A percentile compares a stretch with the other conserved stretches of the same genome.
These are phyloP conservation scores for Saksenaea vasiformis DNA, from an alignment of 371 early-diverging fungal genomes.

Conservation along the genomic window DNA sequence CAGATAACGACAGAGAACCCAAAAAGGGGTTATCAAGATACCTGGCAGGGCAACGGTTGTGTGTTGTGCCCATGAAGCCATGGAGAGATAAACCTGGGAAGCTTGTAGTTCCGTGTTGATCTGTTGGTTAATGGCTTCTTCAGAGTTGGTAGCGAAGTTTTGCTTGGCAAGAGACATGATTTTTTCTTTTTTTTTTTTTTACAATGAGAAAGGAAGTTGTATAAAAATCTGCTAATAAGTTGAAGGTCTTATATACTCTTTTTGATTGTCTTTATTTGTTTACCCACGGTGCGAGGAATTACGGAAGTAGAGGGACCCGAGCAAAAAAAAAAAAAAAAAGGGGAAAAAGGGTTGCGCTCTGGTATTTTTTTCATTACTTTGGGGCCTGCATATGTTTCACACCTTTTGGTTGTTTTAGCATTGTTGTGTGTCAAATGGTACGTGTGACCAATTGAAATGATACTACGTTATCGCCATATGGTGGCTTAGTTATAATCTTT, in stretches of 20 bases:
- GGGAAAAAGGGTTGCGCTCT: background rate
- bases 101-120: slow-evolving; percentile 64
- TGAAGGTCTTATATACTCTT: background rate
- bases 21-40: slow-evolving; percentile 5
- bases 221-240: background rate
- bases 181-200: too few relatives aligned
- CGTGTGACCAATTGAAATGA: background rate
- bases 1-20: background rate
- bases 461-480: background rate
- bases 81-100: slow-evolving; percentile 59
- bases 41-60: slow-evolving; percentile 61
- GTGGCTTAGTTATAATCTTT: background rate
- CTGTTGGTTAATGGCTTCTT: slow-evolving; percentile 70
- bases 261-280: background rate
- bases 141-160: slow-evolving; percentile 63
- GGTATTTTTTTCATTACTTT: background rate
- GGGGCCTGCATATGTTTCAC: background rate
- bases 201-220: background rate
- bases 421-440: background rate
- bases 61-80: slow-evolving; percentile 60
- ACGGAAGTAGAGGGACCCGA: background rate
- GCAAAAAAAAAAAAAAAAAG: background rate
- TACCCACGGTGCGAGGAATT: background rate
- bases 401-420: background rate
- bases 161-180: slow-evolving; percentile 69